Conservation (phyloP, 1,284 basidiomycete species). For the Lignosus rhinocerotis region DNA sequence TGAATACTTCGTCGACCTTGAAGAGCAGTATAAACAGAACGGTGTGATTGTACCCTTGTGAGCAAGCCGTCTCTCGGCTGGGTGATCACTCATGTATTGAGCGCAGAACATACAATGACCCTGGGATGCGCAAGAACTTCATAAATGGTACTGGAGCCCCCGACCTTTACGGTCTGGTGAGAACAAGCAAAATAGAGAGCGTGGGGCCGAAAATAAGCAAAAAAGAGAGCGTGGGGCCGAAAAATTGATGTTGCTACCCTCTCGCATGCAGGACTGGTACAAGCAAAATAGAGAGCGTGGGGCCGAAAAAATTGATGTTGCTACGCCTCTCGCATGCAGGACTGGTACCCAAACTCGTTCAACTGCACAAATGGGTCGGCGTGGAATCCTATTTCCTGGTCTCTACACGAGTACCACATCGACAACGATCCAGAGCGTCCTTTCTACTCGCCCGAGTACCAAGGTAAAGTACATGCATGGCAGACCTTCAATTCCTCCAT, state of each 20-base stretch:
- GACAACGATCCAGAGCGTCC: slow-evolving; percentile 60
- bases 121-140: slow-evolving; percentile 58
- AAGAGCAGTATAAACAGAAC: slow-evolving; percentile 53
- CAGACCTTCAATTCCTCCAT: background rate
- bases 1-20: slow-evolving; percentile 64
- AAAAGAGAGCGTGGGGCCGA: too few species aligned
- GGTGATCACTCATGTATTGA: background rate
- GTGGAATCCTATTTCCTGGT: slow-evolving; percentile 59
- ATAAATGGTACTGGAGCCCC: slow-evolving; percentile 66
- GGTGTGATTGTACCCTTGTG: slow-evolving; percentile 66
- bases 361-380: slow-evolving; percentile 67
- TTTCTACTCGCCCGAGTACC: slow-evolving; percentile 61
- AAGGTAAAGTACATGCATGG: slow-evolving; percentile 28
- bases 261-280: background rate
- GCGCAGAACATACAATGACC: slow-evolving; percentile 64
- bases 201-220: too few species aligned
- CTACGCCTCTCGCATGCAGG: slow-evolving; percentile 34
- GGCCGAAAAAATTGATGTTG: too few species aligned
- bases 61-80: background rate
- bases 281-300: background rate
- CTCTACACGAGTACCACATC: slow-evolving; percentile 47
- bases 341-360: slow-evolving; percentile 72
- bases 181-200: background rate
- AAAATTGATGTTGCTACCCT: background rate
- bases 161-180: slow-evolving; percentile 52